Base-by-base conservation (phyloP, 2,329 filamentous ascomycete species). In the Trichoderma arundinaceum region DNA sequence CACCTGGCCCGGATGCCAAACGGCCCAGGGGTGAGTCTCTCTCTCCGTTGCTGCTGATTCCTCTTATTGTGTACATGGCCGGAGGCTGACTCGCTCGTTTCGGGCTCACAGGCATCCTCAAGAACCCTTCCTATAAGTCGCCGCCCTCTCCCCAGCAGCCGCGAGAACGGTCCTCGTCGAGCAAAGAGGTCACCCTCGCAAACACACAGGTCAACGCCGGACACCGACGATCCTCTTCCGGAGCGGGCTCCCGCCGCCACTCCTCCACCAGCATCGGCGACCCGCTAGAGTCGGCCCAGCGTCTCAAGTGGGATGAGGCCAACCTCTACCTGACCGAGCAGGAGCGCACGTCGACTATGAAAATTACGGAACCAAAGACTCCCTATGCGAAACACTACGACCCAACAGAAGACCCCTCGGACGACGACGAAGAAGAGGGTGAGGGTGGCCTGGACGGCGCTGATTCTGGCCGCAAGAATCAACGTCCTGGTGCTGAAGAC, bases 311-410 rank as follows among this genome's bases (percentile, higher is more conserved):
- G 95, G 95, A 99, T 78, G 95, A 99, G 82, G 95, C 92, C 52
- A 99, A 99, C 76, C 86, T 99, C 38, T 99, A 97, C 80, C 86
- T 99, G 61, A 95, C 95, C 7, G 95, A 99, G 81, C 94, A 98
- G 79, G 92, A 98, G 79, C 94, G 92, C 79, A 92, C 89, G 67
- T 90, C 91, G 68, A 97, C 94, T 66, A 99, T 99, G 95, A 99
- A 98, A 84, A 99, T 99, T 70, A 92, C 93, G 71, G 95, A 99
- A 81, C 95, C 95, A 68, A 99, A 99, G 84, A 99, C 95, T 7
- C 95, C 95, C 4, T 99, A 94, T 77, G 95, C 92, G 41, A 91
- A 90, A 74, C 92, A 93, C 74, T 97, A 97, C 78, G 92, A 98
- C 74, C 93, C 94, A 4, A 77, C 88, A 48, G 92, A 97, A 74